Base-by-base conservation (phyloP, 2,329 filamentous ascomycete species). In the Fusarium newnesense region DNA sequence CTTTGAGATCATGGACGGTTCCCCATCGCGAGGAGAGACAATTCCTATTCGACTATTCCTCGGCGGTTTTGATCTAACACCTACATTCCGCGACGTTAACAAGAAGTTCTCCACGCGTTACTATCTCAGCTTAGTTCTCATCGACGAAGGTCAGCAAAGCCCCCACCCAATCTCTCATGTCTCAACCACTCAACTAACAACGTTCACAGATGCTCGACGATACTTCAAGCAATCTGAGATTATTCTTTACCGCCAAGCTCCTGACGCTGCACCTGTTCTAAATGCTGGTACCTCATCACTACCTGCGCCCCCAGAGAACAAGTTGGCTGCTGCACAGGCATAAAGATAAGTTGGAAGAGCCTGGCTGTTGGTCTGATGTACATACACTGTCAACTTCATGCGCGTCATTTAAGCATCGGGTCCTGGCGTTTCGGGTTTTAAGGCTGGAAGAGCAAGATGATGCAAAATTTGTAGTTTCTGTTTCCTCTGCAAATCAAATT, bases 141-240 rank as follows among this genome's bases (percentile, higher is more conserved):
- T 98, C 76, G 95, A 98, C 79, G 95, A 98, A 90, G 94, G 94
- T 93, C 84, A 75, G 86, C 81, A 32, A 39, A 61, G 24, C 24
- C 47, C 47, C 32, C 24, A 43, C 64, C 52, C 56, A 34, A 24
- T 19, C 49, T 24, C n/a, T 24, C n/a, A 39, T 21, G 32, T 34
- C 30, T 30, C 21, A 39, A 30, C 13, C 30, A 44, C n/a, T 57
- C 26, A 56, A 60, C 79, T 78, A 53, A 77, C 68, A 43, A 39
- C 24, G n/a, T 28, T 36, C 26, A 4, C 80, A 95, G 96, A 99
- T 83, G 96, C 96, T 56, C 91, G 96, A 78, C 91, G 96, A 78
- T 99, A 99, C 85, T 99, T 99, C 86, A 99, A 99, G 84, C 96
- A 99, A 83, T 98, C 95, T 59, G 96, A 99, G 85, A 99, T 99